Conservation (phyloP, 495 filamentous ascomycete genomes). For the Aspergillus asperescens region DNA sequence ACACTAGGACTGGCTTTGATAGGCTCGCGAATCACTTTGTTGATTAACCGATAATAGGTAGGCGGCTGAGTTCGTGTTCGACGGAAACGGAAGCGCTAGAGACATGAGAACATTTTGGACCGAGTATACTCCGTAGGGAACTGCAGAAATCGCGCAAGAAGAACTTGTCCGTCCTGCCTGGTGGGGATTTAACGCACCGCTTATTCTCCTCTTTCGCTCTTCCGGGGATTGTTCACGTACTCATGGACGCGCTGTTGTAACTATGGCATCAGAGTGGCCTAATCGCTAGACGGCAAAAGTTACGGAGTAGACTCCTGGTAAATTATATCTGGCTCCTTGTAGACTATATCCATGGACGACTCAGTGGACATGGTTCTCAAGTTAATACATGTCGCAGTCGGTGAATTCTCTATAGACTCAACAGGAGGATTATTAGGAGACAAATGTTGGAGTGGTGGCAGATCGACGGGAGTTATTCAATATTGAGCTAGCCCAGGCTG, state of each 20-base stretch:
- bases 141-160: conserved; percentile 29
- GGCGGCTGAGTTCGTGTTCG: not conserved
- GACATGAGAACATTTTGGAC: too few species aligned
- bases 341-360: not conserved
- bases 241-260: conserved; percentile 27
- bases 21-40: not conserved
- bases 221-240: conserved; percentile 10
- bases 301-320: too few species aligned
- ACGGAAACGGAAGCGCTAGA: too few species aligned
- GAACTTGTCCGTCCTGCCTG: conserved; percentile 22
- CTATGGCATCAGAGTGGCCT: too few species aligned
- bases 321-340: not conserved
- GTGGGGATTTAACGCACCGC: not conserved
- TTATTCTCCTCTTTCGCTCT: not conserved
- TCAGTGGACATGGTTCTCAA: not conserved
- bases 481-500: not conserved
- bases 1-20: not conserved
- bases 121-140: too few species aligned
- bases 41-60: not conserved
- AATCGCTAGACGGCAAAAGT: conserved; percentile 28
- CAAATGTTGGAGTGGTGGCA: not conserved
- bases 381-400: not conserved
- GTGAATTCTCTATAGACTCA: not conserved
- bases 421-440: too few species aligned
- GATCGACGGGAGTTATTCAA: not conserved